These are phyloP conservation scores for Phytomonas francai DNA, from an alignment of 208 protist genomes.

Conservation along the genomic window DNA sequence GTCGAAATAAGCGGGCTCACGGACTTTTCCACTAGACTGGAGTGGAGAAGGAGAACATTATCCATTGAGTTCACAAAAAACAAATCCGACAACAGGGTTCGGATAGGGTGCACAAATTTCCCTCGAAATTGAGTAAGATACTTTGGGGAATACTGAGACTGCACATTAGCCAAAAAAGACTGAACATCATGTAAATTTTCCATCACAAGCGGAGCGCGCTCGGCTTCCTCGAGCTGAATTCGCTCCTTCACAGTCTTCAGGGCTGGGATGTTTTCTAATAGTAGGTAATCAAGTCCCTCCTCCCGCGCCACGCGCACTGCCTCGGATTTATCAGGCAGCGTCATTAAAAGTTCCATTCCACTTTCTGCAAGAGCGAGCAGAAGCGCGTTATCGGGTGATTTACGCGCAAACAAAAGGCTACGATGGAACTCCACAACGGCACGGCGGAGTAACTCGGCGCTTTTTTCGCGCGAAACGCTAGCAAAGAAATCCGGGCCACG, in stretches of 20 bases:
- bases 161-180: conserved; percentile 10
- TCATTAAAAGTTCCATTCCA: conserved; percentile 55
- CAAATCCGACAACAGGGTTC: conserved; percentile 44
- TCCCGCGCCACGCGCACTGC: conserved; percentile 31
- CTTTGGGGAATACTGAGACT: too few species aligned
- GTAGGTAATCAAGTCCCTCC: conserved; percentile 28
- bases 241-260: conserved; percentile 31
- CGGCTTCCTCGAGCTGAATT: conserved; percentile 19
- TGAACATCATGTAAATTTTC: conserved; percentile 15
- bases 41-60: conserved; percentile 74
- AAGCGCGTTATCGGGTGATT: conserved; percentile 11
- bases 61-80: conserved; percentile 46
- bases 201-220: conserved; percentile 6
- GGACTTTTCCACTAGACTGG: conserved; percentile 31
- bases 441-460: conserved; percentile 20
- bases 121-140: conserved; percentile 21
- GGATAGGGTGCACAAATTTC: conserved; percentile 42
- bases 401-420: conserved; percentile 25
- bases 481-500: conserved; percentile 77
- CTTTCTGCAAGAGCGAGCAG: conserved; percentile 54
- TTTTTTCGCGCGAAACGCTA: conserved; percentile 42
- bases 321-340: conserved; percentile 25
- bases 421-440: conserved; percentile 31
- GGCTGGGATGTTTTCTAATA: conserved; percentile 31
- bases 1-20: conserved; percentile 45